Evolutionary conservation across 208 protist species (phyloP).

Genomic region (Phytomonas francai): DNA sequence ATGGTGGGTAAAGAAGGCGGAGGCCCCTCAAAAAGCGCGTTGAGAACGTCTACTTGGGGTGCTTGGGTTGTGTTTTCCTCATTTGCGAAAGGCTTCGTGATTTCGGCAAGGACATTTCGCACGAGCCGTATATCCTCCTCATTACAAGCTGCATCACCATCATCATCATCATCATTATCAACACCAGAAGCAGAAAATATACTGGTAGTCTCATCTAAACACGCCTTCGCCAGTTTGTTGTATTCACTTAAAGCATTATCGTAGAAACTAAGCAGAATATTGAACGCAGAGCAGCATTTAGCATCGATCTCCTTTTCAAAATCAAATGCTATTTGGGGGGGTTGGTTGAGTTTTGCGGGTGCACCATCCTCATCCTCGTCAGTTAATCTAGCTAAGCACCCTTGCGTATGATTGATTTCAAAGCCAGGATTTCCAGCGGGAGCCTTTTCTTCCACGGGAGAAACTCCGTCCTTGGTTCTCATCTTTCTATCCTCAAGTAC

Average conservation of each 20-base stretch:
- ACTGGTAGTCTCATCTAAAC: background rate
- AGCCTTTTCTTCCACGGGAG: background rate
- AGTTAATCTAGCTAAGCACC: background rate
- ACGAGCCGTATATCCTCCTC: background rate
- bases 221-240: background rate
- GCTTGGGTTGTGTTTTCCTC: background rate
- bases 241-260: background rate
- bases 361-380: background rate
- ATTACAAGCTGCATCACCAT: background rate
- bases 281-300: background rate
- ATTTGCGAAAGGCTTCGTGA: background rate
- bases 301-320: background rate
- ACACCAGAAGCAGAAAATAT: background rate
- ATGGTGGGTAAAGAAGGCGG: background rate
- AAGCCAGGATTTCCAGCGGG: background rate
- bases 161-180: background rate
- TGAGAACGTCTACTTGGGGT: background rate
- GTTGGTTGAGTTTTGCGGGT: background rate
- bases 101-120: background rate
- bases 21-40: background rate
- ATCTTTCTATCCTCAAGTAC: background rate
- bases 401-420: background rate
- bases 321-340: background rate
- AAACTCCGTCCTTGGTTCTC: background rate
- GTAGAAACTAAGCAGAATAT: background rate